phyloP scores from a whole-genome alignment of 2,329 filamentous ascomycete species.

The Botrytis sinoallii region DNA sequence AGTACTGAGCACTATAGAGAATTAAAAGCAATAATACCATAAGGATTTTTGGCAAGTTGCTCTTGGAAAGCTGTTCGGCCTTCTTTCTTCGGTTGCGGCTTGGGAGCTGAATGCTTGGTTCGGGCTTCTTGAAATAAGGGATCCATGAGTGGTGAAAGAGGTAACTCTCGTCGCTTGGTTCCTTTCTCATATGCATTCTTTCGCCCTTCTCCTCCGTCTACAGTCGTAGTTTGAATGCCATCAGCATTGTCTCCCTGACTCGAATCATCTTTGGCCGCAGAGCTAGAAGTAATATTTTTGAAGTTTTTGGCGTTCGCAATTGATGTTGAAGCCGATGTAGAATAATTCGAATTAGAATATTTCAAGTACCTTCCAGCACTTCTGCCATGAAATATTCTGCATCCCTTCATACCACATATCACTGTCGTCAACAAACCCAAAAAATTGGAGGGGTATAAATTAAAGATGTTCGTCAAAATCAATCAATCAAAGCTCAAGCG shows the following conservation, averaged over 20 bases:
- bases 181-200: background rate
- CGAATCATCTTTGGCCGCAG: background rate
- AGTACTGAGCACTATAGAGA: background rate
- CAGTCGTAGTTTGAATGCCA: background rate
- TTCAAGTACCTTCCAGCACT: conserved; percentile 18
- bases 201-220: background rate
- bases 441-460: background rate
- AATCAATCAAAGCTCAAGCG: conserved; percentile 9
- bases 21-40: conserved; percentile 38
- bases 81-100: conserved; percentile 40
- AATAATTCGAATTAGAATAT: background rate
- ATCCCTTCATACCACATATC: conserved; percentile 35
- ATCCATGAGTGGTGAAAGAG: conserved; percentile 49
- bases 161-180: conserved; percentile 36
- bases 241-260: background rate
- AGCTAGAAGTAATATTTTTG: background rate
- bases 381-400: conserved; percentile 27
- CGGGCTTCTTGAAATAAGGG: conserved; percentile 40
- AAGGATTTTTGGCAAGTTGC: conserved; percentile 60
- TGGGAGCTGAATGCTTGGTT: conserved; percentile 31
- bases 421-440: background rate
- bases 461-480: conserved; percentile 5
- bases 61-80: conserved; percentile 49
- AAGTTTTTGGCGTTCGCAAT: background rate
- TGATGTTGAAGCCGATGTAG: background rate